These are phyloP conservation scores for Diversispora epigaea DNA, from an alignment of 192 early-diverging fungal species.

Conservation along the genomic window DNA sequence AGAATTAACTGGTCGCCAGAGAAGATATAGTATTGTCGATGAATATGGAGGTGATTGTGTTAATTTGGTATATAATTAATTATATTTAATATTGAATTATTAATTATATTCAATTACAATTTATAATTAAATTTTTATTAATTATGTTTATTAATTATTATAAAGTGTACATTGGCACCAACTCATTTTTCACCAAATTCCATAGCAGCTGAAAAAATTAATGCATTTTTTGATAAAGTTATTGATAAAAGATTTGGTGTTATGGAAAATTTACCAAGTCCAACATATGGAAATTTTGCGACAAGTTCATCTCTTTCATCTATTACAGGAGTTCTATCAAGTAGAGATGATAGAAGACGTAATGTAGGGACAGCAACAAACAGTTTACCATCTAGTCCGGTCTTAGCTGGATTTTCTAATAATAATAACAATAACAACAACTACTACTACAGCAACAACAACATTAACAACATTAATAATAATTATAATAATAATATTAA, in stretches of 20 bases:
- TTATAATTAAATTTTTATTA: not conserved
- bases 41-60: constrained; percentile 32
- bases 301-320: not conserved
- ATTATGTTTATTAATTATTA: not conserved
- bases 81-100: not conserved
- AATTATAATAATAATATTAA: too few relatives aligned
- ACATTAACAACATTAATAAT: too few relatives aligned
- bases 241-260: constrained; percentile 26
- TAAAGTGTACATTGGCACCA: constrained; percentile 26
- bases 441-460: too few relatives aligned
- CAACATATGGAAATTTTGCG: constrained; percentile 4
- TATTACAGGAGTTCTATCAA: not conserved
- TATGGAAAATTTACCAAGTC: not conserved
- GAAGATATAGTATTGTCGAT: constrained; percentile 31
- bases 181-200: constrained; percentile 22
- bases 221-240: constrained; percentile 31
- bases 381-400: too few relatives aligned
- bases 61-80: constrained; percentile 23
- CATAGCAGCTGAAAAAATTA: constrained; percentile 16
- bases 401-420: too few relatives aligned
- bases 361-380: too few relatives aligned
- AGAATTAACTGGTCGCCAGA: constrained; percentile 28
- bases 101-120: not conserved
- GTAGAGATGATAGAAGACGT: constrained; percentile 10
- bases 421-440: too few relatives aligned